Conservation (phyloP, 176 grass and related monocot species). For the Calamus simplicifolius region DNA sequence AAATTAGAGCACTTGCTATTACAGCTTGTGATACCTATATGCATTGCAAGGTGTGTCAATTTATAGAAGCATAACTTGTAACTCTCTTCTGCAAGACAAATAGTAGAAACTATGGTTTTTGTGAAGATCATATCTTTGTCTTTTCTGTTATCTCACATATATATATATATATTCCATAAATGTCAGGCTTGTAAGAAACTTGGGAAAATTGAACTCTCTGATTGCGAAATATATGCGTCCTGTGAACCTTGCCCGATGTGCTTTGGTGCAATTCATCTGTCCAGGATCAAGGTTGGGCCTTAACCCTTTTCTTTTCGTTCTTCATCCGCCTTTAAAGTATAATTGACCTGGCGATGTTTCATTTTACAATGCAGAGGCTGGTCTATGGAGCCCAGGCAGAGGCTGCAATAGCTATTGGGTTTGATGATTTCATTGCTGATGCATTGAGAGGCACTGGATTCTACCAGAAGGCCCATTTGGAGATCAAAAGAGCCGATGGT, state of each 20-base stretch:
- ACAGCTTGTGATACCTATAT: too few relatives aligned
- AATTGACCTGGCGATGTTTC: neutral
- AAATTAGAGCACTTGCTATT: too few relatives aligned
- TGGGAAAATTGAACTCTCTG: conserved; percentile 82
- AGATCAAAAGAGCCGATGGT: conserved; percentile 81
- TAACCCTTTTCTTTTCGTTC: conserved; percentile 6
- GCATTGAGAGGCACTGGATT: conserved; percentile 72
- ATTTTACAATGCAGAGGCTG: conserved; percentile 55
- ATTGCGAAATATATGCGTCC: conserved; percentile 92
- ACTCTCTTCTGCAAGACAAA: too few relatives aligned
- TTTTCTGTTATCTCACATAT: too few relatives aligned
- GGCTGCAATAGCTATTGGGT: conserved; percentile 90
- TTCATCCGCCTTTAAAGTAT: neutral
- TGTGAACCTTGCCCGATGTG: conserved; percentile 97
- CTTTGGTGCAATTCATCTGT: conserved; percentile 95
- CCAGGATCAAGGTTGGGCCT: conserved; percentile 61
- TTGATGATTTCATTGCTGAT: conserved; percentile 98
- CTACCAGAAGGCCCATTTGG: conserved; percentile 88
- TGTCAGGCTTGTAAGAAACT: conserved; percentile 89
- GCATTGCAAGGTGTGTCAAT: too few relatives aligned
- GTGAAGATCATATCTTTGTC: too few relatives aligned
- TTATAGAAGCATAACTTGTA: too few relatives aligned
- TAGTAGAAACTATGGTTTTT: too few relatives aligned
- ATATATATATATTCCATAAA: neutral
- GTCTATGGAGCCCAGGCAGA: conserved; percentile 96